Conservation (phyloP, 2,329 filamentous ascomycete genomes). For the Aspergillus costaricaensis region DNA sequence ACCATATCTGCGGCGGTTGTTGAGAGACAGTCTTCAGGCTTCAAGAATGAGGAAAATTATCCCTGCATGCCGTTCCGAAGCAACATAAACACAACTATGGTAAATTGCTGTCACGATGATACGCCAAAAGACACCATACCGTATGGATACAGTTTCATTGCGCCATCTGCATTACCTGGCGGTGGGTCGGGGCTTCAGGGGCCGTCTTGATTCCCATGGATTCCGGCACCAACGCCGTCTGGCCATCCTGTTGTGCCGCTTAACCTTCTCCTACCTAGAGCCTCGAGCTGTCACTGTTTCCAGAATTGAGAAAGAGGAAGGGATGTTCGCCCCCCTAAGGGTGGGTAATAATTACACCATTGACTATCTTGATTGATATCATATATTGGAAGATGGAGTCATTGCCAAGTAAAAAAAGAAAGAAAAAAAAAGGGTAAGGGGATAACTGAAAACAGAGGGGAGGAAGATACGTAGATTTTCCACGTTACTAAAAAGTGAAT, state of each 20-base stretch:
- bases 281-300: slow-evolving; percentile 2
- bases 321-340: neutral
- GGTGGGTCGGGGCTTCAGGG: slow-evolving; percentile 8
- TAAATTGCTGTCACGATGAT: neutral
- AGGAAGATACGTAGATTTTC: neutral
- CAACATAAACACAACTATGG: neutral
- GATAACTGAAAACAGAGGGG: neutral
- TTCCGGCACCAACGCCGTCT: slow-evolving; percentile 6
- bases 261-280: slow-evolving; percentile 4
- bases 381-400: neutral
- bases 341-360: neutral
- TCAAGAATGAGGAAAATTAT: slow-evolving; percentile 7
- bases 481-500: neutral
- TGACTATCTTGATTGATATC: neutral
- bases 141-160: neutral
- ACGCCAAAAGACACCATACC: neutral
- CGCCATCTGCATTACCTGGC: neutral
- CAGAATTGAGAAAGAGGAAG: neutral
- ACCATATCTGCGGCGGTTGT: neutral
- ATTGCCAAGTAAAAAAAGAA: neutral
- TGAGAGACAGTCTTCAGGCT: slow-evolving; percentile 3
- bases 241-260: neutral
- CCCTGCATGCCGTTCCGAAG: slow-evolving; percentile 7
- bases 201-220: slow-evolving; percentile 9
- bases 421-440: neutral